These are phyloP conservation scores for Cladosporium oxysporum DNA, from an alignment of 2,329 filamentous ascomycete genomes.

Conservation along the genomic window DNA sequence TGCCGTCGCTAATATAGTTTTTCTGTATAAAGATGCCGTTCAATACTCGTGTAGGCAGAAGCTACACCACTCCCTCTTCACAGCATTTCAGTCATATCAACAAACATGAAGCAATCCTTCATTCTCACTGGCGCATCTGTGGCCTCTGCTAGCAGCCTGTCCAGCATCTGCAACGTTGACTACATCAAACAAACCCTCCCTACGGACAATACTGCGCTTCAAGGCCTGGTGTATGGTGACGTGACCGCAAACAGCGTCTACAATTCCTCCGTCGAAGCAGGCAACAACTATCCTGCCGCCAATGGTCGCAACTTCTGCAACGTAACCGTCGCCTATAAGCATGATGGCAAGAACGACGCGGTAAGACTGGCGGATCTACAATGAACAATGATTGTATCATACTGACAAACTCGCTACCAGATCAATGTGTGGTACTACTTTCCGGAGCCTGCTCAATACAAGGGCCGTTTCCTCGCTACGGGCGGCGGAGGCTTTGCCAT, in stretches of 20 bases:
- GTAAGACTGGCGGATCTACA: not conserved
- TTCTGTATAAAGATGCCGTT: not conserved
- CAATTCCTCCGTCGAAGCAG: slow-evolving; percentile 22
- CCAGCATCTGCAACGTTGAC: slow-evolving; percentile 17
- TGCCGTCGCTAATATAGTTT: not conserved
- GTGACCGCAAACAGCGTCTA: slow-evolving; percentile 21
- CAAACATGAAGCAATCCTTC: not conserved
- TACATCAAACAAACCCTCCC: slow-evolving; percentile 19
- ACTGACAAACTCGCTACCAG: not conserved
- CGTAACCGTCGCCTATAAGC: slow-evolving; percentile 24
- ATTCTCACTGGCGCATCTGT: not conserved
- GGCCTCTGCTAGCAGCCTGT: slow-evolving; percentile 3
- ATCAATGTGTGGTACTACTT: slow-evolving; percentile 43
- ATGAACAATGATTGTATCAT: not conserved
- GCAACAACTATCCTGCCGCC: slow-evolving; percentile 23
- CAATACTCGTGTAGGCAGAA: not conserved
- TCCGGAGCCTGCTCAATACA: slow-evolving; percentile 45
- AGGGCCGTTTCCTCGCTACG: slow-evolving; percentile 50
- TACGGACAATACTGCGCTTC: not conserved
- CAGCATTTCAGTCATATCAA: not conserved
- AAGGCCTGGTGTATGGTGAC: slow-evolving; percentile 21
- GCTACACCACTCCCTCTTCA: not conserved
- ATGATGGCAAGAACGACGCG: slow-evolving; percentile 22
- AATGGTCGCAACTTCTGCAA: slow-evolving; percentile 26
- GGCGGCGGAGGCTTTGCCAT: slow-evolving; percentile 48